These are phyloP conservation scores for Fusarium guadeloupense DNA, from an alignment of 2,329 filamentous ascomycete species.

Conservation along the genomic window DNA sequence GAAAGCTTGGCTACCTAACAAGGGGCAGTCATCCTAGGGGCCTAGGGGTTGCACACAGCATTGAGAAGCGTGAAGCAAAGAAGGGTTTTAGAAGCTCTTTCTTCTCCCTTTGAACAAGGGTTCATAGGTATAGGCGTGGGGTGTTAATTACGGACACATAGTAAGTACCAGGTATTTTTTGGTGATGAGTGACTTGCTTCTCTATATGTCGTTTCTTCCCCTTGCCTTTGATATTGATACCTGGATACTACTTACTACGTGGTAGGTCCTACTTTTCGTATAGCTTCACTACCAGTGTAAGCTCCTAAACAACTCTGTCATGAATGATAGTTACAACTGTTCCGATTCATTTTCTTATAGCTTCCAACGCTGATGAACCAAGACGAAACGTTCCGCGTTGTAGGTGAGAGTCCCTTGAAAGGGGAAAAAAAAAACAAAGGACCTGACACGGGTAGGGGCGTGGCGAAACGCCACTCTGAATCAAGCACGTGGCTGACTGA, in stretches of 20 bases:
- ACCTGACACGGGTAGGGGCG: constrained; percentile 10
- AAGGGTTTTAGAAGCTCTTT: constrained; percentile 22
- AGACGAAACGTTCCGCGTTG: not conserved
- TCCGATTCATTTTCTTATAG: no score
- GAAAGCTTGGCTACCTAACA: constrained; percentile 12
- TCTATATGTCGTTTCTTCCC: no score
- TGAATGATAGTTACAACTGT: no score
- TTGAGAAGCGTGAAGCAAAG: constrained; percentile 28
- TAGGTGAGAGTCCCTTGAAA: not conserved
- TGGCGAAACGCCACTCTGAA: constrained; percentile 6
- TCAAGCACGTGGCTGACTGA: constrained; percentile 13
- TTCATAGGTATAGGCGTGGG: constrained; percentile 11
- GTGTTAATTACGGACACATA: not conserved
- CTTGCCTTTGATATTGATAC: no score
- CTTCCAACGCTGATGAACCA: no score
- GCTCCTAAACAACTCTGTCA: no score
- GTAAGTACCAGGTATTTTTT: no score
- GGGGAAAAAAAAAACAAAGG: not conserved
- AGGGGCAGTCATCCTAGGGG: constrained; percentile 5
- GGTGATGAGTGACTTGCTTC: no score
- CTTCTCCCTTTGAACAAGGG: constrained; percentile 2
- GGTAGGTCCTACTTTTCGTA: no score
- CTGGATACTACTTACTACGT: no score
- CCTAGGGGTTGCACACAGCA: no score
- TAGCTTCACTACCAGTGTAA: no score